A percentile compares a stretch with the other conserved stretches of the same genome.
These are phyloP conservation scores for Leucaena leucocephala DNA, from an alignment of 306 rosid species.

Conservation along the genomic window DNA sequence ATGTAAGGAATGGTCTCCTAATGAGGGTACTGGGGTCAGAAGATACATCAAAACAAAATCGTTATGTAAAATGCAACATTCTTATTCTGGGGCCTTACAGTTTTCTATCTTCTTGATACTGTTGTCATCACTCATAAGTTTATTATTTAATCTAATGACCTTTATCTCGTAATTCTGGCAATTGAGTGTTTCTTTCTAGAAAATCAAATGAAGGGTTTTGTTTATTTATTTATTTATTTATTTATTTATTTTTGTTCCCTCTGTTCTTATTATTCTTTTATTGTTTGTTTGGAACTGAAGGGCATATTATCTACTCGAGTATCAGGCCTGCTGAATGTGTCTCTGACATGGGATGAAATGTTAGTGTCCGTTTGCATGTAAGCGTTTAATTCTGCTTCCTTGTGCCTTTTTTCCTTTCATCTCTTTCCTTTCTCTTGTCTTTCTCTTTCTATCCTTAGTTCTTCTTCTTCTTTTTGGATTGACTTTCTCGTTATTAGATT, in stretches of 20 bases:
- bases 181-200: constrained; percentile 15
- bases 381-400: constrained; percentile 33
- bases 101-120: constrained; percentile 21
- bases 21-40: constrained; percentile 42
- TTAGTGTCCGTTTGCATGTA: constrained; percentile 32
- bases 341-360: constrained; percentile 52
- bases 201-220: constrained; percentile 10
- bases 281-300: constrained; percentile 36
- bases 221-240: not conserved
- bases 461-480: not conserved
- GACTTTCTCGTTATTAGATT: not conserved
- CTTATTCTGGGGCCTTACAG: constrained; percentile 8
- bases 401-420: not conserved
- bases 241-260: not conserved
- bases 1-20: constrained; percentile 41
- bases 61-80: not conserved
- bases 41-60: constrained; percentile 28
- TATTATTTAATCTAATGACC: not conserved
- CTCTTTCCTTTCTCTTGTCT: not conserved
- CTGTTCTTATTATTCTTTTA: not conserved
- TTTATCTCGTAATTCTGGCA: constrained; percentile 22
- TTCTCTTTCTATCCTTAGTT: no score
- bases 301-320: constrained; percentile 33
- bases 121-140: constrained; percentile 6
- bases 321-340: constrained; percentile 37